These are phyloP conservation scores for Lomentospora prolificans DNA, from an alignment of 2,329 filamentous ascomycete genomes.

Conservation along the genomic window DNA sequence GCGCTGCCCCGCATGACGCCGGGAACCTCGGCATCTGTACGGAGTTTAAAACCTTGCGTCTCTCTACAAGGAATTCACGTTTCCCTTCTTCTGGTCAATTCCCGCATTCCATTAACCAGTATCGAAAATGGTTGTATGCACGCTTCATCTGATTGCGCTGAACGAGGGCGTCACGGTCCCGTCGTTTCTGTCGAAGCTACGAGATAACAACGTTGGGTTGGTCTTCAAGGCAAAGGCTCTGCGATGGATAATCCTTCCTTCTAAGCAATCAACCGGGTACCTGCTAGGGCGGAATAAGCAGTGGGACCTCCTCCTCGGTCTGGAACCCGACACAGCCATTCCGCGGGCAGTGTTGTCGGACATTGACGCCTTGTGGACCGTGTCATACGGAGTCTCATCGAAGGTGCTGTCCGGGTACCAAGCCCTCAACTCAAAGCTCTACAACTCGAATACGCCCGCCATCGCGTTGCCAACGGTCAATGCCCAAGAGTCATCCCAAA, in stretches of 20 bases:
- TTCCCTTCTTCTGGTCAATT: background rate
- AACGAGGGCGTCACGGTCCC: background rate
- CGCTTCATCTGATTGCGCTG: background rate
- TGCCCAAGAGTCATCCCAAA: constrained; percentile 21
- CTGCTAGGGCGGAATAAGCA: constrained; percentile 3
- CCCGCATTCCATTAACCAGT: background rate
- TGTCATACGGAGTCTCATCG: background rate
- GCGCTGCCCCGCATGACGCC: background rate
- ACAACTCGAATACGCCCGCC: background rate
- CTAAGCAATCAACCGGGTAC: background rate
- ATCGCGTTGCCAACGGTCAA: background rate
- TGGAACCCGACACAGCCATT: background rate
- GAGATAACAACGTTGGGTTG: background rate
- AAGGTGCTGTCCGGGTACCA: background rate
- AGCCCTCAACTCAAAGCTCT: background rate
- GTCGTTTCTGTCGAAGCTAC: background rate
- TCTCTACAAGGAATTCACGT: background rate
- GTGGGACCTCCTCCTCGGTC: constrained; percentile 7
- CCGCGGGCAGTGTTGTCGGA: background rate
- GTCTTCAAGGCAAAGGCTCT: constrained; percentile 1
- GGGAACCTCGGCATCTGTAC: background rate
- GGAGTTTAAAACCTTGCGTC: no score
- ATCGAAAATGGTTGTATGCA: constrained; percentile 1
- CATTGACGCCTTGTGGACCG: constrained; percentile 4
- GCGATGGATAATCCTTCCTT: constrained; percentile 5